Evolutionary conservation across 1,284 basidiomycete species (phyloP).

Genomic region (Ganoderma meredithae): DNA sequence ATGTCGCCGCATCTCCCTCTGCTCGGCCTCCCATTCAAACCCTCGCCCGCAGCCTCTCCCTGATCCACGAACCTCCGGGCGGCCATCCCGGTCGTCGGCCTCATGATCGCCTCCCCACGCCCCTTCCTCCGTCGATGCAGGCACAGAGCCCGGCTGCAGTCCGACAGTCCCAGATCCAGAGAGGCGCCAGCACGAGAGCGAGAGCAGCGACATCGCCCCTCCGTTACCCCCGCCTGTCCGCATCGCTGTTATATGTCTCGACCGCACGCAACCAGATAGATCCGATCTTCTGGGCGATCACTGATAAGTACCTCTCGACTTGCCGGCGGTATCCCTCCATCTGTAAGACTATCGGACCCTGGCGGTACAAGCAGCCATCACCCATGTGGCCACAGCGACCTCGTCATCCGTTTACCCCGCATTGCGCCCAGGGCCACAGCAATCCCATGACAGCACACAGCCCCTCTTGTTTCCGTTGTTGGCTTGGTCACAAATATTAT

Average conservation of each 20-base stretch:
- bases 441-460: background rate
- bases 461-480: background rate
- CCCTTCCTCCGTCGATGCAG: background rate
- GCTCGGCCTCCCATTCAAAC: background rate
- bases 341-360: background rate
- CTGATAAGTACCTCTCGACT: background rate
- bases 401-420: slow-evolving; percentile 6
- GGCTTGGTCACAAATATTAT: background rate
- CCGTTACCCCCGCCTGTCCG: background rate
- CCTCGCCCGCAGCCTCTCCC: background rate
- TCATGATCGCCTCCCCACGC: background rate
- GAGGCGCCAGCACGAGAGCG: background rate
- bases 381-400: slow-evolving; percentile 4
- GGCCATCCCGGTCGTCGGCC: slow-evolving; percentile 3
- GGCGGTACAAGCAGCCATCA: background rate
- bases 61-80: background rate
- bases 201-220: background rate
- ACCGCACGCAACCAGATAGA: background rate
- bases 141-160: slow-evolving; percentile 5
- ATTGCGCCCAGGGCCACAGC: background rate
- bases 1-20: background rate
- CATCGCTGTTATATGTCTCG: slow-evolving; percentile 7
- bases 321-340: slow-evolving; percentile 5
- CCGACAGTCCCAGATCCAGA: background rate
- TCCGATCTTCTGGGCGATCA: slow-evolving; percentile 6